Evolutionary conservation across 441 rosid genomes (phyloP), one percentile per base, ranked within the genome.

Genomic region (Bruguiera hainesii): DNA sequence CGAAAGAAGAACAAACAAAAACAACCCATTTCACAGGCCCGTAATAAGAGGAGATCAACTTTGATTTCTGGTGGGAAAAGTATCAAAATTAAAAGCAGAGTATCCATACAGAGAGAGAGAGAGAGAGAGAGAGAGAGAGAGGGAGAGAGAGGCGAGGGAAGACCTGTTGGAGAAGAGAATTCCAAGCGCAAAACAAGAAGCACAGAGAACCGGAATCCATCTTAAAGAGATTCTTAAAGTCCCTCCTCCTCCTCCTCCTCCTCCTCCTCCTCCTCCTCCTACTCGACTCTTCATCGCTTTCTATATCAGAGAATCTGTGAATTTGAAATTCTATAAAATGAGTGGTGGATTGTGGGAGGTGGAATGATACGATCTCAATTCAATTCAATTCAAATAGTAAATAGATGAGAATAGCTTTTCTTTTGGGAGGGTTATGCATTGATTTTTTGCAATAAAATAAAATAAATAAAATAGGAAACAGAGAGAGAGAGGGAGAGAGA

Each of bases 131-230:
- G 37, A 33, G 33, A 4, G 6, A 31, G 37, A 33, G 35, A 33
- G 7, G 6, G 37, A 33, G 37, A 33, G 37, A 33, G 37, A 33
- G 31, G 20, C 26, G 21, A 20, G 33, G 0, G 63, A 8, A 10
- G 33, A 90, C 97, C 90, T 81, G 83, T 79, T 80, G 66, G 89
- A 81, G 84, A 87, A 75, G 76, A 89, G 75, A 62, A 85, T 73
- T 53, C 57, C 57, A 21, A 53, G 28, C 23, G 5, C 16, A 25
- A 53, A 53, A 25, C 57, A 21, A 53, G 13, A 9, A 7, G 29
- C 57, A 21, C 57, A 53, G 23, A 53, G 57, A 21, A 21, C 21
- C 29, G 57, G 57, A 53, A 53, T 21, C 57, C 57, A 53, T 21
- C 8, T 53, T 6, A 53, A 11, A 53, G 57, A 53, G 23, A 53